Evolutionary conservation across 208 protist species (phyloP).

Genomic region (Trypanosoma vivax): DNA sequence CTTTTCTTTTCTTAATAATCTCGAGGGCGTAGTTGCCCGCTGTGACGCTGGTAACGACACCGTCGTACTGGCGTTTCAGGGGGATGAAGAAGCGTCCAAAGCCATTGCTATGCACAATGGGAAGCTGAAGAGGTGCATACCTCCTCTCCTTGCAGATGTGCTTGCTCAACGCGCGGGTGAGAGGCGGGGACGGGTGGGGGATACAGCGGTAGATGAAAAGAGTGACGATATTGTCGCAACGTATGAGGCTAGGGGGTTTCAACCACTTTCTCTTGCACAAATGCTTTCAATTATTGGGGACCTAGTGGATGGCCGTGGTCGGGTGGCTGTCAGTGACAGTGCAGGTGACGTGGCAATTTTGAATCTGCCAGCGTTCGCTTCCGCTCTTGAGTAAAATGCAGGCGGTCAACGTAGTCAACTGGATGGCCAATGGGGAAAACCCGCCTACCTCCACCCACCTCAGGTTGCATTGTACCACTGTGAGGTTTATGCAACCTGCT

Average conservation of each 20-base stretch:
- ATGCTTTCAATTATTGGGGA: constrained; percentile 18
- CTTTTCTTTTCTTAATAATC: background rate
- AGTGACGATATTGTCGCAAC: constrained; percentile 1
- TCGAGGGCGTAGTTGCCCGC: constrained; percentile 8
- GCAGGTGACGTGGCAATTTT: constrained; percentile 20
- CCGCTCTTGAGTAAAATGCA: constrained; percentile 12
- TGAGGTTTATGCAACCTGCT: too few species aligned
- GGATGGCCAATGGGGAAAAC: too few species aligned
- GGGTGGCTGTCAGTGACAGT: constrained; percentile 27
- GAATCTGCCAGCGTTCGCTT: constrained; percentile 20
- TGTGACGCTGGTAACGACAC: constrained; percentile 1
- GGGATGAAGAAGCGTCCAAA: background rate
- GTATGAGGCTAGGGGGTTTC: constrained; percentile 6
- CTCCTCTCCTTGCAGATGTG: constrained; percentile 16
- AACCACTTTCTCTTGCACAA: constrained; percentile 15
- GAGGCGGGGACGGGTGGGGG: constrained; percentile 1
- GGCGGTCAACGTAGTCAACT: too few species aligned
- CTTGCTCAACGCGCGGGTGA: background rate
- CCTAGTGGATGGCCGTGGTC: constrained; percentile 23
- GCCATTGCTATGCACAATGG: background rate
- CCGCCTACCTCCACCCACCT: too few species aligned
- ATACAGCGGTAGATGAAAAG: background rate
- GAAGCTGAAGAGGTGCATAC: constrained; percentile 6
- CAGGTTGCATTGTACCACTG: too few species aligned
- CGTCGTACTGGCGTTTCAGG: constrained; percentile 8